Evolutionary conservation across 2,329 filamentous ascomycete species (phyloP).

Genomic region (Colletotrichum sp.): DNA sequence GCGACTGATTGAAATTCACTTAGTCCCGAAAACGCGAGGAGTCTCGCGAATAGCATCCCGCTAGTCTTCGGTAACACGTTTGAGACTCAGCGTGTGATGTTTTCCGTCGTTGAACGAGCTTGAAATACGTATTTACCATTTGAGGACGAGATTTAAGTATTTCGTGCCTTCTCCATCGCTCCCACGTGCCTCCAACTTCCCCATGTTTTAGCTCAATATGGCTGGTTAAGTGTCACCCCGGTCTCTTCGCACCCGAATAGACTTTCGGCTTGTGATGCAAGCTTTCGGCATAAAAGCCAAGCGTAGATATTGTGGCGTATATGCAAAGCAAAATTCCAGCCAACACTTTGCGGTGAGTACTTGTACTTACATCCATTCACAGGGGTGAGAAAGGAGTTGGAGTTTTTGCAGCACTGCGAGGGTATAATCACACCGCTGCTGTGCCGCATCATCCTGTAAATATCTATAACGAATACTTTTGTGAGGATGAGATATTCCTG

Average conservation of each 20-base stretch:
- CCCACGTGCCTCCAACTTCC: neutral
- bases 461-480: no score
- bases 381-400: no score
- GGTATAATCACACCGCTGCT: no score
- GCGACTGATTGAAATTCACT: accelerated
- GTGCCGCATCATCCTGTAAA: no score
- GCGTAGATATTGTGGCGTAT: neutral
- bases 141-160: neutral
- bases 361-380: no score
- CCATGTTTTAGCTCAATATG: neutral
- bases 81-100: neutral
- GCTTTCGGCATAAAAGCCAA: neutral
- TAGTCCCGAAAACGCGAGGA: neutral
- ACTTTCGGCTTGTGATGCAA: neutral
- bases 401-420: no score
- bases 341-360: no score
- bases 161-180: neutral
- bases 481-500: no score
- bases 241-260: neutral
- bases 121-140: accelerated
- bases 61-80: neutral
- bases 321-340: no score
- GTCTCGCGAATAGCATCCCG: neutral
- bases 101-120: neutral
- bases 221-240: no score